Evolutionary conservation across 345 rosid genomes (phyloP).

Genomic region (Citrus maxima): DNA sequence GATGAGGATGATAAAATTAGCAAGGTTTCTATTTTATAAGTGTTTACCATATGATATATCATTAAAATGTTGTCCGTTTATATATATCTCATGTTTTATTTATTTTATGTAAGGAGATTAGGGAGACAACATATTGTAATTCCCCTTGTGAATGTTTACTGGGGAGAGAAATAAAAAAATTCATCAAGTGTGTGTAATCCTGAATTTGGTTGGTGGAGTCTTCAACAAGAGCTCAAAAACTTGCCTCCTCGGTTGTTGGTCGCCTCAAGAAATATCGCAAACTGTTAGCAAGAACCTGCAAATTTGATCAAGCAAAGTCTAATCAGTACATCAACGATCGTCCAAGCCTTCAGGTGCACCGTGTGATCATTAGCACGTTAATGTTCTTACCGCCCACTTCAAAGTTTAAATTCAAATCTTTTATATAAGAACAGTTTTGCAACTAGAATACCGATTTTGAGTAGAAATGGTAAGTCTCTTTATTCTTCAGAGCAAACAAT

Average conservation of each 20-base stretch:
- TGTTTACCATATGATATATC: too few species aligned
- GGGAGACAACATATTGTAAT: background rate
- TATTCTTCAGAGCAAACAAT: too few species aligned
- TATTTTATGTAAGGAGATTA: background rate
- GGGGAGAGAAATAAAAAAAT: background rate
- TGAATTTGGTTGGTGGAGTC: background rate
- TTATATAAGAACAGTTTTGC: background rate
- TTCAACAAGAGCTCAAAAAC: conserved; percentile 43
- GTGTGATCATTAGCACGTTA: background rate
- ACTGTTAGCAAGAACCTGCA: conserved; percentile 75
- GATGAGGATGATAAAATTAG: too few species aligned
- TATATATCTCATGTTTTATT: too few species aligned
- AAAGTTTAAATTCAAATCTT: background rate
- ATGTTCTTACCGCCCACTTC: background rate
- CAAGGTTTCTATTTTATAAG: too few species aligned
- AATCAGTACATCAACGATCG: background rate
- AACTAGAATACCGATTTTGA: background rate
- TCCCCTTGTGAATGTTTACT: background rate
- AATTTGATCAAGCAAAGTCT: background rate
- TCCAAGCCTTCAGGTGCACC: background rate
- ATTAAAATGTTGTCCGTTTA: too few species aligned
- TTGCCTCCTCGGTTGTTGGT: conserved; percentile 69
- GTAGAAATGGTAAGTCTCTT: too few species aligned
- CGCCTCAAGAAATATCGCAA: conserved; percentile 78
- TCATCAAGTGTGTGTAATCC: background rate